Evolutionary conservation across 2,329 filamentous ascomycete genomes (phyloP).

Genomic region (Calonectria montana): DNA sequence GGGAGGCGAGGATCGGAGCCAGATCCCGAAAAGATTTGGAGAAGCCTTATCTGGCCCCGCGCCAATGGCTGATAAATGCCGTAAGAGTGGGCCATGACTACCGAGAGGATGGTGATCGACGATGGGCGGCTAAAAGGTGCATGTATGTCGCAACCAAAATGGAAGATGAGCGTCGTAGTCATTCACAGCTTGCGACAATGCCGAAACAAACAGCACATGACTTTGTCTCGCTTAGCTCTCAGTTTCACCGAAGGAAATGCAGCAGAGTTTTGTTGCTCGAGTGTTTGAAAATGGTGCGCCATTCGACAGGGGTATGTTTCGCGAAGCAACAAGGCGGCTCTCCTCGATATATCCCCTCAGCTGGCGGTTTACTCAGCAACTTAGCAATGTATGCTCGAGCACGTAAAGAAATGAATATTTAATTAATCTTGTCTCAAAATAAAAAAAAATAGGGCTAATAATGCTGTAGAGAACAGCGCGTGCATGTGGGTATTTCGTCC

Average conservation of each 20-base stretch:
- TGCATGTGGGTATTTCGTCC: neutral
- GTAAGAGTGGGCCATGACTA: neutral
- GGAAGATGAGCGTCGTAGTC: neutral
- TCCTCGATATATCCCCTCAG: neutral
- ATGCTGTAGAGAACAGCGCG: neutral
- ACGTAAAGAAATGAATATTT: neutral
- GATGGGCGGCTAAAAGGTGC: neutral
- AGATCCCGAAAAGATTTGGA: neutral
- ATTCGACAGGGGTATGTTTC: neutral
- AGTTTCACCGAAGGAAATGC: neutral
- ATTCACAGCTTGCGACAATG: neutral
- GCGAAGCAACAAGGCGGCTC: neutral
- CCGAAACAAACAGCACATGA: neutral
- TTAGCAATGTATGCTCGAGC: no score
- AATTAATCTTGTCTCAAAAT: neutral
- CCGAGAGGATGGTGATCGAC: neutral
- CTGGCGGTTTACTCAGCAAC: neutral
- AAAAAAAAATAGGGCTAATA: neutral
- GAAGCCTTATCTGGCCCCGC: slow-evolving; percentile 3
- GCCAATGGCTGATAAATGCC: neutral
- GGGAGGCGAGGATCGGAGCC: neutral
- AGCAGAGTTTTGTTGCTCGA: neutral
- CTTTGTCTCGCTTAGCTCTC: neutral
- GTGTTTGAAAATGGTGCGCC: neutral
- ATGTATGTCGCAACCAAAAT: neutral